Percentiles rank a stretch among this genome's conserved stretches.
Evolutionary conservation across 2,329 filamentous ascomycete genomes (phyloP).

Genomic region (Ophiostoma australiae): DNA sequence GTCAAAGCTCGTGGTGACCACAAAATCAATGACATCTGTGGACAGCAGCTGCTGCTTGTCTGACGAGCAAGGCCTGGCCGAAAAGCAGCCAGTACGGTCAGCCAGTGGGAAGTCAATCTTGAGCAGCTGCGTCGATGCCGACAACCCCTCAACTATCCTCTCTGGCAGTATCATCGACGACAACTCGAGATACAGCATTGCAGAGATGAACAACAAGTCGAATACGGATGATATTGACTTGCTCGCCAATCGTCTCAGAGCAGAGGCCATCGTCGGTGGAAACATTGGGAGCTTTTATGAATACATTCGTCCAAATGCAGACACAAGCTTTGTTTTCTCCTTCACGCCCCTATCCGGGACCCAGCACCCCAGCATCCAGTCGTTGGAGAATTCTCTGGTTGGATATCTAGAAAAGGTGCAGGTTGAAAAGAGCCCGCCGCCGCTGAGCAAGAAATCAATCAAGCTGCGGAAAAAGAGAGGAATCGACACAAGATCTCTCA

Average conservation of each 20-base stretch:
- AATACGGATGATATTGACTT: not conserved
- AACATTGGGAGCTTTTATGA: slow-evolving; percentile 16
- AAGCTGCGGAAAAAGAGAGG: not conserved
- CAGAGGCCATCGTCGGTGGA: not conserved
- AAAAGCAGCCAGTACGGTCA: too few species aligned
- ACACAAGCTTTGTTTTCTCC: slow-evolving; percentile 21
- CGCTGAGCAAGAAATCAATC: slow-evolving; percentile 3
- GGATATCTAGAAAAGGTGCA: slow-evolving; percentile 15
- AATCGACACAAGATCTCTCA: not conserved
- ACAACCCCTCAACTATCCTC: not conserved
- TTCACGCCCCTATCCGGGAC: slow-evolving; percentile 20
- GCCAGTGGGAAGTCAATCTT: not conserved
- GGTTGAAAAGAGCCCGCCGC: not conserved
- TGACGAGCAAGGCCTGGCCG: not conserved
- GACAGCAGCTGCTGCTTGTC: not conserved
- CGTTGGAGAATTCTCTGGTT: not conserved
- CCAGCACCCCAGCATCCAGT: not conserved
- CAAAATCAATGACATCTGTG: not conserved
- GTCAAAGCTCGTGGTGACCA: not conserved
- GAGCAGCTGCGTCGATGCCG: not conserved
- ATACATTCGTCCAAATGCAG: slow-evolving; percentile 13
- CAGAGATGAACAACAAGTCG: not conserved
- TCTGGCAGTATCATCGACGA: not conserved
- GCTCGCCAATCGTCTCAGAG: slow-evolving; percentile 6
- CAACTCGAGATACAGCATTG: not conserved